These are phyloP conservation scores for Jackrogersella multiformis DNA, from an alignment of 495 filamentous ascomycete species.

Conservation along the genomic window DNA sequence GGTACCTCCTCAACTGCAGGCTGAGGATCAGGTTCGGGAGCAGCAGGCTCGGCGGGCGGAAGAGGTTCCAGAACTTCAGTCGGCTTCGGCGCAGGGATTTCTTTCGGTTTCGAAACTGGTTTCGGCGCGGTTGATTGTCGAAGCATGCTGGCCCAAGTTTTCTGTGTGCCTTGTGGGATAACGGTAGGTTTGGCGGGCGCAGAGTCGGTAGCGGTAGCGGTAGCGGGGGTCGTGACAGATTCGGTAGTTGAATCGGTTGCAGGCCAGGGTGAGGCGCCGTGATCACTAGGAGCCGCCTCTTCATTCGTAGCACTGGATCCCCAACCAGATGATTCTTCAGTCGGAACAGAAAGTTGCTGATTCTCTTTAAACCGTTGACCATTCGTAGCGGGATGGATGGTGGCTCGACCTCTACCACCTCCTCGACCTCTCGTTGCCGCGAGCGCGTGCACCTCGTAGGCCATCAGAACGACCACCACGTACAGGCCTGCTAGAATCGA, in stretches of 20 bases:
- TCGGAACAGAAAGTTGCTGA: slow-evolving; percentile 58
- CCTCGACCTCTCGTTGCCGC: slow-evolving; percentile 51
- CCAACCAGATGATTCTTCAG: slow-evolving; percentile 57
- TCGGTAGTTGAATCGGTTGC: slow-evolving; percentile 38
- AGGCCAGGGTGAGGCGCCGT: slow-evolving; percentile 31
- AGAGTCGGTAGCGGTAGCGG: slow-evolving; percentile 34
- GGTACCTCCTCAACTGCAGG: slow-evolving; percentile 43
- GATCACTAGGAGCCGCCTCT: slow-evolving; percentile 44
- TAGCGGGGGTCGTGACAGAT: slow-evolving; percentile 25
- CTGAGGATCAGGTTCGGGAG: slow-evolving; percentile 49
- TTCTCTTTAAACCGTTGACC: slow-evolving; percentile 60
- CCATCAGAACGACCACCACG: slow-evolving; percentile 73
- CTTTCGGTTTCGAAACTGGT: slow-evolving; percentile 56
- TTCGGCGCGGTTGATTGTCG: slow-evolving; percentile 57
- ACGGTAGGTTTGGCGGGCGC: slow-evolving; percentile 45
- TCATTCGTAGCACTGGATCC: slow-evolving; percentile 46
- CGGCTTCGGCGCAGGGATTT: slow-evolving; percentile 51
- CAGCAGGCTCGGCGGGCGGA: slow-evolving; percentile 46
- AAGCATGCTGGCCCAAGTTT: slow-evolving; percentile 69
- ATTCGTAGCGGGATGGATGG: slow-evolving; percentile 62
- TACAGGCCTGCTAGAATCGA: slow-evolving; percentile 56
- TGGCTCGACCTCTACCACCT: slow-evolving; percentile 67
- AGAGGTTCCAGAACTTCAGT: slow-evolving; percentile 53
- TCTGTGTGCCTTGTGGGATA: slow-evolving; percentile 50
- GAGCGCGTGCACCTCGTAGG: slow-evolving; percentile 74